Evolutionary conservation across 768 basidiomycete species (phyloP).

Genomic region (Mycena pura): DNA sequence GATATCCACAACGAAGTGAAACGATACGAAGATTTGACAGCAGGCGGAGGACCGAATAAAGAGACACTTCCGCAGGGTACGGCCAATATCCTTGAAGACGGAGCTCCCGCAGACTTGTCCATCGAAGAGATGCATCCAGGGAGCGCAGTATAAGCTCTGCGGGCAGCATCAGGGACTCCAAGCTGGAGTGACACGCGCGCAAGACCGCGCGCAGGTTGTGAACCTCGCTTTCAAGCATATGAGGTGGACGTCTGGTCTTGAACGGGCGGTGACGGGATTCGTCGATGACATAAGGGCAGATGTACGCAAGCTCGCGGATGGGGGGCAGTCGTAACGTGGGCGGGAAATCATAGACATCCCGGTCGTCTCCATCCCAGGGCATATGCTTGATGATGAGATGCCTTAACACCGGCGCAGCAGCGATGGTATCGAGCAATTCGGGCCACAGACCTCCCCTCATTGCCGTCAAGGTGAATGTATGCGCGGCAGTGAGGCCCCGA

Average conservation of each 20-base stretch:
- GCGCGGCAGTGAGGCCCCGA: neutral
- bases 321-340: neutral
- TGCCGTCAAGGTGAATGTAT: neutral
- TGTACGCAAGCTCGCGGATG: neutral
- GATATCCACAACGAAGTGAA: neutral
- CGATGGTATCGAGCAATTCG: neutral
- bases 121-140: neutral
- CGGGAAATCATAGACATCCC: neutral
- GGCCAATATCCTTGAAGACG: neutral
- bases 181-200: neutral
- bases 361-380: neutral
- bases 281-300: neutral
- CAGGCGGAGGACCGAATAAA: neutral
- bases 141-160: neutral
- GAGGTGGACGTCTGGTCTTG: neutral
- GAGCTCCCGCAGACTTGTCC: neutral
- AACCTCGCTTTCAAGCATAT: neutral
- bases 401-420: neutral
- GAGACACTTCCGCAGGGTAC: neutral
- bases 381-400: neutral
- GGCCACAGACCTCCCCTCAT: neutral
- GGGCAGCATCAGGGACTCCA: neutral
- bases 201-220: neutral
- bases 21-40: neutral
- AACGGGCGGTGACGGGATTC: neutral